Evolutionary conservation across 2,329 filamentous ascomycete species (phyloP).

Genomic region (Diplodia seriata): DNA sequence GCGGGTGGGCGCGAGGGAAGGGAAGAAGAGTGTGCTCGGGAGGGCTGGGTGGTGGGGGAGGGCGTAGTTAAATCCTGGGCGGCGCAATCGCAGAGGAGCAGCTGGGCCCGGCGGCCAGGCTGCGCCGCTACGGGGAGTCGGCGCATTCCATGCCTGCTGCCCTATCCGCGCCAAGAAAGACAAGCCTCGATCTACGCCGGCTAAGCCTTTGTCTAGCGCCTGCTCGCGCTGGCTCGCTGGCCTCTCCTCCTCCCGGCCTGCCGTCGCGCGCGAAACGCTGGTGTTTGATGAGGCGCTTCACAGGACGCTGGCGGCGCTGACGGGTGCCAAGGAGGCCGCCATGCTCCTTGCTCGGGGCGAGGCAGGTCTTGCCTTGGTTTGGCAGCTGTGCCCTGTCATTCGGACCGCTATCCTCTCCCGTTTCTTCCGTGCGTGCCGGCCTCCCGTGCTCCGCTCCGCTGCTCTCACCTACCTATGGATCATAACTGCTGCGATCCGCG

Average conservation of each 20-base stretch:
- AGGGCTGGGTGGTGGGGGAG: slow-evolving; percentile 2
- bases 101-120: slow-evolving; percentile 17
- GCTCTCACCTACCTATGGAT: not conserved
- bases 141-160: not conserved
- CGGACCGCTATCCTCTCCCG: slow-evolving; percentile 16
- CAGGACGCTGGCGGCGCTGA: not conserved
- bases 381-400: slow-evolving; percentile 18
- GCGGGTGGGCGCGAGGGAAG: not conserved
- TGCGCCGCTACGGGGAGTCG: slow-evolving; percentile 29
- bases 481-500: not conserved
- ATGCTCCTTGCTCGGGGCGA: not conserved
- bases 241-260: not conserved
- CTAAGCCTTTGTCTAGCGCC: slow-evolving; percentile 25
- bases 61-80: slow-evolving; percentile 8
- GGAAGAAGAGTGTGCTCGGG: not conserved
- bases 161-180: slow-evolving; percentile 12
- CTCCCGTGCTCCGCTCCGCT: slow-evolving; percentile 24
- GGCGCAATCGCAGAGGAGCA: slow-evolving; percentile 8
- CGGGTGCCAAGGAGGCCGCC: slow-evolving; percentile 1
- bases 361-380: slow-evolving; percentile 25
- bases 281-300: not conserved
- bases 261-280: not conserved
- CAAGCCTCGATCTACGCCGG: slow-evolving; percentile 23
- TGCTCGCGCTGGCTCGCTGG: not conserved
- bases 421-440: slow-evolving; percentile 27